A percentile compares a stretch with the other conserved stretches of the same genome.
Conservation (phyloP, 768 basidiomycete species). For the Kwoniella newhampshirensis region DNA sequence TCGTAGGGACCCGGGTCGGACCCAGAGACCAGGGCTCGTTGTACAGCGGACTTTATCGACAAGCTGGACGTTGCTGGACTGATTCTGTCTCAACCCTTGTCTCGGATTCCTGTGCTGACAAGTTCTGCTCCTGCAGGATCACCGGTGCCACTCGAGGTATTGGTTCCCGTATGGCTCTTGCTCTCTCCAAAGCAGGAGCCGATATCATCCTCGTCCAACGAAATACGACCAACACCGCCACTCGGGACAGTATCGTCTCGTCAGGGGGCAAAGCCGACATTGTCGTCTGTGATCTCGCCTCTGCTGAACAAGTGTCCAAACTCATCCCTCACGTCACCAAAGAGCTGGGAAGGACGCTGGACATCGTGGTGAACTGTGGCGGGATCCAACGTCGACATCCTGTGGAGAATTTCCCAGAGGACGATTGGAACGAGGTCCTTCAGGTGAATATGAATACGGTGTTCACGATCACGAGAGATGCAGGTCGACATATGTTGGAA, state of each 20-base stretch:
- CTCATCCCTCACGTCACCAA: conserved; percentile 58
- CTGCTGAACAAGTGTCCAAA: conserved; percentile 58
- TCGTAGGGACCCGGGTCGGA: too few relatives aligned
- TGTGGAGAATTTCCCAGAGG: conserved; percentile 65
- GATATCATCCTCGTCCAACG: conserved; percentile 56
- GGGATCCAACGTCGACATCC: conserved; percentile 54
- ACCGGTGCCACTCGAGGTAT: conserved; percentile 55
- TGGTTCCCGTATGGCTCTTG: conserved; percentile 53
- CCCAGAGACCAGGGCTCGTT: too few relatives aligned
- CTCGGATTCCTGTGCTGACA: not conserved
- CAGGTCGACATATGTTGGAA: conserved; percentile 82
- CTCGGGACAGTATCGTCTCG: conserved; percentile 51
- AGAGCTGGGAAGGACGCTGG: conserved; percentile 60
- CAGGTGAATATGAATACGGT: conserved; percentile 83
- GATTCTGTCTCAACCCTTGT: not conserved
- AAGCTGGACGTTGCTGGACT: too few relatives aligned
- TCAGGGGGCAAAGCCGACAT: conserved; percentile 54
- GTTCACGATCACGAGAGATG: conserved; percentile 80
- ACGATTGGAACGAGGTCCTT: conserved; percentile 74
- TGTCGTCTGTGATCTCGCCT: conserved; percentile 63
- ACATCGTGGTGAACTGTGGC: conserved; percentile 70
- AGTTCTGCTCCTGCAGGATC: conserved; percentile 20
- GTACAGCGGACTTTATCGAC: too few relatives aligned
- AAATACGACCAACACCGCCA: conserved; percentile 53
- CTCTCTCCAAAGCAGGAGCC: conserved; percentile 56